Base-by-base conservation (phyloP, 2,329 filamentous ascomycete genomes). In the Onygenales sp. region DNA sequence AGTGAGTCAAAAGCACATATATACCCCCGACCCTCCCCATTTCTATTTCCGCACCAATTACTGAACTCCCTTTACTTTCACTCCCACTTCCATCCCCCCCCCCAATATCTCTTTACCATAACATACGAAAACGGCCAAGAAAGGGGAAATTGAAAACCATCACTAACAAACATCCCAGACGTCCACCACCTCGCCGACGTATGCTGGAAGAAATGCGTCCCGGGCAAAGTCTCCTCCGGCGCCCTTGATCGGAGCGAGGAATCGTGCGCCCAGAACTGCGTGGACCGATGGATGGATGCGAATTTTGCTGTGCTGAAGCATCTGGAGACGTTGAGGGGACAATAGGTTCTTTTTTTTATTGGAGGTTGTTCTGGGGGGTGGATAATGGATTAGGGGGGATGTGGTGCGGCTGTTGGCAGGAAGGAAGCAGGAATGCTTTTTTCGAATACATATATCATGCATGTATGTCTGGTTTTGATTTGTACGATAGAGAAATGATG, bases 151-250 rank as follows among this genome's bases (percentile, higher is more conserved):
- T 27, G 21, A 43, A 50, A 39, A 38, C 32, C 11, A 52, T 38
- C 43, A n/a, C 31, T 36, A 32, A 43, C 58, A 60, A 21, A 54
- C 17, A 39, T 33, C 42, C n/a, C 38, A 83, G 83, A 78, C n/a
- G 80, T 86, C 55, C 84, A 86, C 70, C 73, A 74, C 60, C 74
- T 86, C 38, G 83, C 82, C 43, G 86, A 93, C 64, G 81, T 87
- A 56, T 98, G 93, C 81, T 98, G 91, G 84, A 89, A 85, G 68
- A 97, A 96, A 76, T 98, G 93, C 77, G 78, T 96, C 57, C 86
- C 87, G 7, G 77, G 83, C 52, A 78, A 78, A 54, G 85, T 96
- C 68, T 84, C 84, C 61, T 80, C 78, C 57, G 81, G 83, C 32
- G 81, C 83, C 63, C 76, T 98, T 60, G 89, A 94, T 61, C 81